Percentiles rank a stretch among this genome's conserved stretches.
phyloP scores from a whole-genome alignment of 2,329 filamentous ascomycete species.

The Botrytis paeoniae region DNA sequence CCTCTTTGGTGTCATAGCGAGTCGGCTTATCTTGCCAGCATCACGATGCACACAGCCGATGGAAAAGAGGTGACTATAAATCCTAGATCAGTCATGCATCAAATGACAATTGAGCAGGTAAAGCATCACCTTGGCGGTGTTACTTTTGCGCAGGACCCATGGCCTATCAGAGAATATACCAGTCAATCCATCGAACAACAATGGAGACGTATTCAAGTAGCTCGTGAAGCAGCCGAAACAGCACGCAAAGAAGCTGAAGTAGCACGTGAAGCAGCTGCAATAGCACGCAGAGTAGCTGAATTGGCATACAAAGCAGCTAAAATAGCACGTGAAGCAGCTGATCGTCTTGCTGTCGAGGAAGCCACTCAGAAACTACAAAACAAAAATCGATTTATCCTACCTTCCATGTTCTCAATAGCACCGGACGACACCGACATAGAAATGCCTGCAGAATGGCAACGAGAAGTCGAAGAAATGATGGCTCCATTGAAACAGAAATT shows the following conservation, averaged over 20 bases:
- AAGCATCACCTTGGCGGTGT: background rate
- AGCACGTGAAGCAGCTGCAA: too few species aligned
- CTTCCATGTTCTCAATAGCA: too few species aligned
- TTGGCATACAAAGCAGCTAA: too few species aligned
- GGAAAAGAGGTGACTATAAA: fast-evolving
- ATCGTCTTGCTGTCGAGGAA: too few species aligned
- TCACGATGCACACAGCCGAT: background rate
- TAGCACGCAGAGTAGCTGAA: too few species aligned
- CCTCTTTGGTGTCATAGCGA: background rate
- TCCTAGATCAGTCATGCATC: background rate
- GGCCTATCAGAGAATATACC: background rate
- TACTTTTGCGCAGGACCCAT: background rate
- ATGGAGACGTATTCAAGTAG: background rate
- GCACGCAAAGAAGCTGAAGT: too few species aligned
- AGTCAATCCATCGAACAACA: fast-evolving
- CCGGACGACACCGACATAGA: fast-evolving
- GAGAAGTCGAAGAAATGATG: background rate
- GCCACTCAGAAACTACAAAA: too few species aligned
- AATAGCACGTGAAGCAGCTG: background rate
- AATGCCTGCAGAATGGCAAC: background rate
- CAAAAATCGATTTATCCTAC: background rate
- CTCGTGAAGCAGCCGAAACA: too few species aligned
- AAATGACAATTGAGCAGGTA: background rate
- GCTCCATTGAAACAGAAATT: background rate
- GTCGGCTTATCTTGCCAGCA: background rate